These are phyloP conservation scores for Adansonia digitata DNA, from an alignment of 345 rosid species.

Conservation along the genomic window DNA sequence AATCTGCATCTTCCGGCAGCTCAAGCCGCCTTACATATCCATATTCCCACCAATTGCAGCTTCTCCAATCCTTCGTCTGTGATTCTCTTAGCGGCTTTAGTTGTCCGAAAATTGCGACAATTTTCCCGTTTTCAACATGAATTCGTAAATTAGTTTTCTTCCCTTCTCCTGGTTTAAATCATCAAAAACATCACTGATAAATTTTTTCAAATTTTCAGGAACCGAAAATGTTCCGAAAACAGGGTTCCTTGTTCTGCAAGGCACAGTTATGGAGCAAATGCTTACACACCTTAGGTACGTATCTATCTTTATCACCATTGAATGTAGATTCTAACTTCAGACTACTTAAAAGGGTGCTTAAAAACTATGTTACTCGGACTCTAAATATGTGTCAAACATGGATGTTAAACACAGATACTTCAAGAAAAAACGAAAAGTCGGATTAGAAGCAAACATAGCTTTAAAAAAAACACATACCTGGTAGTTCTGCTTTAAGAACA, in stretches of 20 bases:
- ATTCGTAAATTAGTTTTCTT: constrained; percentile 35
- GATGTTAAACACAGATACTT: too few species aligned
- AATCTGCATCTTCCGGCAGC: constrained; percentile 76
- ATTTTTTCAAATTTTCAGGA: not conserved
- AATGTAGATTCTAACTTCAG: not conserved
- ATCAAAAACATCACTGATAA: constrained; percentile 9
- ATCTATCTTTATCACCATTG: not conserved
- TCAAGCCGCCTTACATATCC: constrained; percentile 84
- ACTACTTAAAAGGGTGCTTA: not conserved
- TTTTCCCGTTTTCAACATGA: constrained; percentile 56
- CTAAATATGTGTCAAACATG: too few species aligned
- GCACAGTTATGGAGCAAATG: not conserved
- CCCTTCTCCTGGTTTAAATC: constrained; percentile 41
- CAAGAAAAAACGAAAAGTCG: too few species aligned
- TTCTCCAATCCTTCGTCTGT: constrained; percentile 68
- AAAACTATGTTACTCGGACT: not conserved
- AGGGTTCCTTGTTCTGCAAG: not conserved
- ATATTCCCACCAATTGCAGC: constrained; percentile 79
- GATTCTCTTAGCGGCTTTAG: constrained; percentile 47
- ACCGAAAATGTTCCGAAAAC: not conserved
- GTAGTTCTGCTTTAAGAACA: constrained; percentile 66
- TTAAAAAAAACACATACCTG: constrained; percentile 50
- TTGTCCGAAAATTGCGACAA: constrained; percentile 70
- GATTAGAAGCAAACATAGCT: too few species aligned
- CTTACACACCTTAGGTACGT: not conserved